Base-by-base conservation (phyloP, 768 basidiomycete genomes). In the Collybiopsis luxurians region DNA sequence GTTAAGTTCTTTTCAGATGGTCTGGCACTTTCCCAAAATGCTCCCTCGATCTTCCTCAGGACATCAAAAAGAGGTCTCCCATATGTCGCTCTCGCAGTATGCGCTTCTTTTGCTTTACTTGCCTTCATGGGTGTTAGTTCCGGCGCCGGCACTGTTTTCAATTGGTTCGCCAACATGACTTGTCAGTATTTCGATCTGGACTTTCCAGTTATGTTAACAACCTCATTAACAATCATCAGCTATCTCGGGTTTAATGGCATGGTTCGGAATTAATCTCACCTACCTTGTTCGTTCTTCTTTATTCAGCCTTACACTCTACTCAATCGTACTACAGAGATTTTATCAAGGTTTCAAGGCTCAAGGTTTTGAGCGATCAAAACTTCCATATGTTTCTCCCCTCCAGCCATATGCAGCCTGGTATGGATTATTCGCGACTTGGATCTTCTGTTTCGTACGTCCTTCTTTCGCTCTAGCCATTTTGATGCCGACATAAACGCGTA, bases 101-200 rank as follows among this genome's bases (percentile, higher is more conserved):
- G 83, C 64, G 75, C 89, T 2, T 60, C 72, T 19, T 93, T 95
- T 67, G 75, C 85, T 3, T 59, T 79, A 1, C 79, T 92, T n/a
- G 87, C 89, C 3, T 97, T 81, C 76, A 95, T 96, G 93, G 86
- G 82, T 40, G 76, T 89, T 57, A 80, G 73, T 44, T 69, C 59
- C 15, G 83, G 87, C 31, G 81, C 92, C 3, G 88, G 87, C 36
- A 76, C 67, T 28, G 93, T 93, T 36, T 97, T 97, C 66, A 66
- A 64, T 31, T 95, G 89, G 89, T 87, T 95, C 63, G 69, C 85
- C 39, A 89, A 87, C 70, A 85, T 91, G 85, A 88, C 89, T 7
- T 59, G 90, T 39, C 70, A 19, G 53, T 30, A 11, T 19, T 38
- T 7, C 31, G 4, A 27, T 82, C 40, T 74, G 79, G 13, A 70